These are phyloP conservation scores for Eimeria falciformis DNA, from an alignment of 169 alveolate species.

Conservation along the genomic window DNA sequence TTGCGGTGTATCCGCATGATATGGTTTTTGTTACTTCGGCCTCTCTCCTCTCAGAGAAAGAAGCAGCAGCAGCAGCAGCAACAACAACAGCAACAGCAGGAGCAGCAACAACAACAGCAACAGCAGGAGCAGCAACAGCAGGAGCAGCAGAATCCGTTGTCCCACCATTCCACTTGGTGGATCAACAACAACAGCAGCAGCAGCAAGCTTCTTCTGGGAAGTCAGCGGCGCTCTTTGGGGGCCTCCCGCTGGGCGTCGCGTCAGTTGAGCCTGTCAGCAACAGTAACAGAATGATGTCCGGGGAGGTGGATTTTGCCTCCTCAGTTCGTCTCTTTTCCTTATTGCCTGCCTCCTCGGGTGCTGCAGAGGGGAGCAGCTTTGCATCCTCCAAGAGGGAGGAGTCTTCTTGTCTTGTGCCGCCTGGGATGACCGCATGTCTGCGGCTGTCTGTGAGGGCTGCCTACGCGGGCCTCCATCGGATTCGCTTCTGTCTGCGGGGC, in stretches of 20 bases:
- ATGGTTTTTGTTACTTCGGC: background rate
- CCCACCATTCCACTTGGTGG: too few relatives aligned
- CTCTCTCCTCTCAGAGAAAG: background rate
- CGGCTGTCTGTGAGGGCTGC: conserved; percentile 18
- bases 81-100: background rate
- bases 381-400: too few relatives aligned
- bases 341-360: background rate
- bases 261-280: background rate
- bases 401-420: conserved; percentile 5
- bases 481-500: conserved; percentile 66
- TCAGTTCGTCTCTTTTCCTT: background rate
- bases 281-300: background rate
- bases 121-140: background rate
- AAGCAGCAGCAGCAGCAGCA: conserved; percentile 10
- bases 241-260: background rate
- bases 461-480: conserved; percentile 55
- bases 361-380: background rate
- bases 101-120: conserved; percentile 11
- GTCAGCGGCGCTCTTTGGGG: background rate
- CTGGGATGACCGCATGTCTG: conserved; percentile 8
- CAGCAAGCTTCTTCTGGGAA: background rate
- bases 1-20: background rate
- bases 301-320: background rate
- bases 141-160: background rate
- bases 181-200: background rate